A percentile compares a stretch with the other conserved stretches of the same genome.
These are phyloP conservation scores for Pleurostoma richardsiae DNA, from an alignment of 2,329 filamentous ascomycete genomes.

Conservation along the genomic window DNA sequence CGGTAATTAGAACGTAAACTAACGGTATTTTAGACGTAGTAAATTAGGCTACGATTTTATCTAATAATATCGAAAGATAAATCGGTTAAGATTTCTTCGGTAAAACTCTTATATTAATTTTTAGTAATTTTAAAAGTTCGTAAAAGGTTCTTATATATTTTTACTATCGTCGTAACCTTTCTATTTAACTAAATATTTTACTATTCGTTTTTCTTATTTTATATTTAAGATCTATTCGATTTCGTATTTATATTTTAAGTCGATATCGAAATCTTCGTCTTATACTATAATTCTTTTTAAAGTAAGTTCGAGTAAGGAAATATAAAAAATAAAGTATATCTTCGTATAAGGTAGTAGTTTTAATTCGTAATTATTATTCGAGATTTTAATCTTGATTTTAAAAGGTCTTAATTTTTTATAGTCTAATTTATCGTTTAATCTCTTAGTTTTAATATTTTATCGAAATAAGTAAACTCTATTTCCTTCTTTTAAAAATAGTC, in stretches of 20 bases:
- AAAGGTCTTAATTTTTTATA: slow-evolving; percentile 13
- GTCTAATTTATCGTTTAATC: slow-evolving; percentile 10
- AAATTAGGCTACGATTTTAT: no score
- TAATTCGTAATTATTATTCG: slow-evolving; percentile 12
- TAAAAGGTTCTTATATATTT: slow-evolving; percentile 13
- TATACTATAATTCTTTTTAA: slow-evolving; percentile 4
- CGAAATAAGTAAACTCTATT: slow-evolving; percentile 9
- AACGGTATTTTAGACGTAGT: no score
- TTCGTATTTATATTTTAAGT: no score
- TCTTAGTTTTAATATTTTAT: slow-evolving; percentile 18
- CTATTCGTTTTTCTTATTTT: slow-evolving; percentile 5
- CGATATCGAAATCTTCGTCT: slow-evolving; percentile 4
- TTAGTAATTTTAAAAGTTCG: slow-evolving; percentile 11
- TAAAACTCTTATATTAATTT: no score
- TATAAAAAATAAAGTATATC: slow-evolving; percentile 14
- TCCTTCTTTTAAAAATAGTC: neutral
- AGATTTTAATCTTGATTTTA: slow-evolving; percentile 10
- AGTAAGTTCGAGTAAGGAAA: slow-evolving; percentile 10
- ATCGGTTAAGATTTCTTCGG: no score
- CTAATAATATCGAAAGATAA: no score
- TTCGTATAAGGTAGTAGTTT: slow-evolving; percentile 4
- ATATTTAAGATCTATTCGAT: slow-evolving; percentile 8
- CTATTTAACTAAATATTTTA: slow-evolving; percentile 12
- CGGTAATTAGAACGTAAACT: no score
- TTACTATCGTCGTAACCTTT: slow-evolving; percentile 9